A percentile compares a stretch with the other conserved stretches of the same genome.
Conservation (phyloP, 1,284 basidiomycete genomes). For the Ustilago bromivora region DNA sequence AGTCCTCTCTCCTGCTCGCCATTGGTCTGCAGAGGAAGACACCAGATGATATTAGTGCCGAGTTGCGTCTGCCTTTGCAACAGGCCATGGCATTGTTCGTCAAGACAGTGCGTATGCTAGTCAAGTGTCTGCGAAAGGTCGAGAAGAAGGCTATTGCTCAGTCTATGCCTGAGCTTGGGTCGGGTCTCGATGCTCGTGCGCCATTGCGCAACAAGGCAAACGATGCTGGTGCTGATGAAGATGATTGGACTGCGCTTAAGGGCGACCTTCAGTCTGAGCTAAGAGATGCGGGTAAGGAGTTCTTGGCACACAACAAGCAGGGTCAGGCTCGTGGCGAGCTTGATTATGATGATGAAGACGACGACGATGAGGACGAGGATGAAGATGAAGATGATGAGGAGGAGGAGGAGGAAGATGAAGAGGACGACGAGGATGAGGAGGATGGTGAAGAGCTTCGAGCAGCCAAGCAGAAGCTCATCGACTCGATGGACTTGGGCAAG, state of each 20-base stretch:
- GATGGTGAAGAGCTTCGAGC: constrained; percentile 37
- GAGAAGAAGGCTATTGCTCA: constrained; percentile 74
- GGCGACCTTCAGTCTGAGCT: constrained; percentile 59
- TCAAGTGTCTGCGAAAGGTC: constrained; percentile 81
- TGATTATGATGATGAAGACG: constrained; percentile 32
- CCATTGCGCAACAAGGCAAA: constrained; percentile 28
- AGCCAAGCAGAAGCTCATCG: constrained; percentile 51
- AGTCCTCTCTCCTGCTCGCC: constrained; percentile 71
- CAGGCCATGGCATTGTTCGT: constrained; percentile 91
- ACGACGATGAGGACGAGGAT: constrained; percentile 27
- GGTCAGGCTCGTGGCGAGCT: constrained; percentile 21
- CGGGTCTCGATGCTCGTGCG: constrained; percentile 21
- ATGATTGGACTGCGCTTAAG: constrained; percentile 49
- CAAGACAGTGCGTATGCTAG: constrained; percentile 88
- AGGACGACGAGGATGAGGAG: constrained; percentile 21
- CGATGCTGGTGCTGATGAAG: constrained; percentile 16
- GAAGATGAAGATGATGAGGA: constrained; percentile 24
- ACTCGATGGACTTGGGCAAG: constrained; percentile 56
- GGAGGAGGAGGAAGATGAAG: constrained; percentile 13
- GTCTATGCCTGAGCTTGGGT: constrained; percentile 42
- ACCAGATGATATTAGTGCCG: constrained; percentile 77
- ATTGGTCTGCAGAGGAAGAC: constrained; percentile 91
- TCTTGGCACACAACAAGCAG: constrained; percentile 29
- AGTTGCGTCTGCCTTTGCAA: constrained; percentile 82
- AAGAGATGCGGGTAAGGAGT: constrained; percentile 50